These are phyloP conservation scores for Fraxinus quadrangulata DNA, from an alignment of 257 asterid genomes.

Conservation along the genomic window DNA sequence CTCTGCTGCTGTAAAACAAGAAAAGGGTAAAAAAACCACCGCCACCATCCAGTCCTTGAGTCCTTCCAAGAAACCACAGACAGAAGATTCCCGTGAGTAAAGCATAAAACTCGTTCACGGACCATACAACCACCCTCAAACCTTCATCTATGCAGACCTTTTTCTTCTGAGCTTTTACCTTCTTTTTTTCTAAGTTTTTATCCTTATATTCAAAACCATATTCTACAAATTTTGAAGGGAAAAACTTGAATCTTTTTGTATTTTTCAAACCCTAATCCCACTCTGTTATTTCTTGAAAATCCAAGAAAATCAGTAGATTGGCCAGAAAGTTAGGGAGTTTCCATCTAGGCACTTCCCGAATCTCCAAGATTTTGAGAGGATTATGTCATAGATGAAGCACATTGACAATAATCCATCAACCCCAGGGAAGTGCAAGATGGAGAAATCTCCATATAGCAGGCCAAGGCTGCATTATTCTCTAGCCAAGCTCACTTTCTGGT, in stretches of 20 bases:
- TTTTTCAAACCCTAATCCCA: conserved; percentile 33
- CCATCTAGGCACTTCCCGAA: conserved; percentile 28
- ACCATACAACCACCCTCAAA: conserved; percentile 21
- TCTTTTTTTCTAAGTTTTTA: no score
- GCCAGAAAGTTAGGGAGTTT: conserved; percentile 16
- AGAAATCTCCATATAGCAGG: conserved; percentile 70
- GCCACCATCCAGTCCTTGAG: conserved; percentile 42
- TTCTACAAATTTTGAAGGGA: conserved; percentile 17
- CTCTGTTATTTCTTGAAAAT: conserved; percentile 27
- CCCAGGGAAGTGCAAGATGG: conserved; percentile 97
- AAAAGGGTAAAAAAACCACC: not conserved
- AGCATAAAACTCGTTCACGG: conserved; percentile 15
- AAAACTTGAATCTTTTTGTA: not conserved
- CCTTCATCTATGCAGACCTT: conserved; percentile 23
- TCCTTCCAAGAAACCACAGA: conserved; percentile 40
- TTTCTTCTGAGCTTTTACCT: not conserved
- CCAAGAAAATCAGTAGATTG: conserved; percentile 23
- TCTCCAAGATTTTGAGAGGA: conserved; percentile 29
- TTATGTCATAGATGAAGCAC: conserved; percentile 63
- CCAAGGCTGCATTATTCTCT: conserved; percentile 69
- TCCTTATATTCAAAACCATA: conserved; percentile 26
- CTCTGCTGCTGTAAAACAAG: conserved; percentile 28
- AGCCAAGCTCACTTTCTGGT: conserved; percentile 90
- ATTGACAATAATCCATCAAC: conserved; percentile 67
- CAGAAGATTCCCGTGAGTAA: conserved; percentile 59